These are phyloP conservation scores for Argentina anserina DNA, from an alignment of 306 rosid genomes.

Conservation along the genomic window DNA sequence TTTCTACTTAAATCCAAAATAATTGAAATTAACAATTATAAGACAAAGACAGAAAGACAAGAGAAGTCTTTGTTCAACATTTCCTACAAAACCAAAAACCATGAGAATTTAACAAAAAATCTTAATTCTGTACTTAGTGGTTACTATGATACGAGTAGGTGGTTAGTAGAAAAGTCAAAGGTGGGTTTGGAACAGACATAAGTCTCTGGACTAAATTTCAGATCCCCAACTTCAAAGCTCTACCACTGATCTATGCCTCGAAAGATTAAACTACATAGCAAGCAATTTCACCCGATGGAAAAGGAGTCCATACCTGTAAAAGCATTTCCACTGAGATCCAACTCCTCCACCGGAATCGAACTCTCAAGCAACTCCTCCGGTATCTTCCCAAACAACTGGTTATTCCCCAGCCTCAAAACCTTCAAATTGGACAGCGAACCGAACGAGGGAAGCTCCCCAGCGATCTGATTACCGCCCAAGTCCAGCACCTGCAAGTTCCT, in stretches of 20 bases:
- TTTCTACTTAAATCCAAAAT: not conserved
- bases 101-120: too few relatives aligned
- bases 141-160: too few relatives aligned
- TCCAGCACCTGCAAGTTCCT: slow-evolving; percentile 71
- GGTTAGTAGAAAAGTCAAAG: not conserved
- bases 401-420: slow-evolving; percentile 50
- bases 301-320: slow-evolving; percentile 61
- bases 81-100: too few relatives aligned
- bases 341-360: slow-evolving; percentile 53
- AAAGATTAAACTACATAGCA: not conserved
- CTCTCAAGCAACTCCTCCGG: slow-evolving; percentile 57
- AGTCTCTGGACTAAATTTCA: not conserved
- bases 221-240: not conserved
- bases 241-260: not conserved
- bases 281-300: not conserved
- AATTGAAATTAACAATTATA: not conserved
- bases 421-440: slow-evolving; percentile 50
- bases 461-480: slow-evolving; percentile 56
- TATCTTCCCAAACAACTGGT: slow-evolving; percentile 57
- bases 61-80: not conserved
- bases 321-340: slow-evolving; percentile 83
- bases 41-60: not conserved
- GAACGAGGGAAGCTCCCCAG: slow-evolving; percentile 74
- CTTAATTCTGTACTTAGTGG: too few relatives aligned
- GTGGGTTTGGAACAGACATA: not conserved